Conservation (phyloP, 805 yeast species). For the Zygoascus biomembranicola region DNA sequence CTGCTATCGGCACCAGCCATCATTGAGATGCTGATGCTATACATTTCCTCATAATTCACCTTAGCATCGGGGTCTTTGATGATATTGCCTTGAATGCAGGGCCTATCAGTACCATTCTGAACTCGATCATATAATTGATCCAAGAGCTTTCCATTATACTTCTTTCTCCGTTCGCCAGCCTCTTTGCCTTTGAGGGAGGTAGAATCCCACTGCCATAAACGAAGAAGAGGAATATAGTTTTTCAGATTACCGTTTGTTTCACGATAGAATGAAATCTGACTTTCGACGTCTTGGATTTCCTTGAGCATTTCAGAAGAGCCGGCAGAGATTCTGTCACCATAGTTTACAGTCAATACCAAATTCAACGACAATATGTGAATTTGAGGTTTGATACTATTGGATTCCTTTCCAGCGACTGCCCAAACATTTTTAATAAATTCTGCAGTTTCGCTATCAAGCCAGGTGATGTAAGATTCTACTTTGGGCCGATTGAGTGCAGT, state of each 20-base stretch:
- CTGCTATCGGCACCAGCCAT: conserved; percentile 73
- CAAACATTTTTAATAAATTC: conserved; percentile 20
- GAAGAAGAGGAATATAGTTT: conserved; percentile 30
- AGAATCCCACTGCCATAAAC: conserved; percentile 12
- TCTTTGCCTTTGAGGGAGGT: not conserved
- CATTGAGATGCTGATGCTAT: conserved; percentile 59
- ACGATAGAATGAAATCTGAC: conserved; percentile 24
- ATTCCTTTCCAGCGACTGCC: not conserved
- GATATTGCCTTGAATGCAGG: conserved; percentile 21
- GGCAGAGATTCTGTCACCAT: conserved; percentile 32
- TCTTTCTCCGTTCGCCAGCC: not conserved
- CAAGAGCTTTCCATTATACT: conserved; percentile 1
- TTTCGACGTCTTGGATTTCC: conserved; percentile 27
- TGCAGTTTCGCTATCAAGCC: conserved; percentile 29
- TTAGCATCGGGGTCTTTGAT: conserved; percentile 17
- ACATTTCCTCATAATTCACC: conserved; percentile 32
- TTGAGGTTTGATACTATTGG: not conserved
- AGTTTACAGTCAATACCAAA: conserved; percentile 31
- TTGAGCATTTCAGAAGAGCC: conserved; percentile 21
- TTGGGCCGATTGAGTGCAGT: conserved; percentile 32
- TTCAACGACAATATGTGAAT: conserved; percentile 24
- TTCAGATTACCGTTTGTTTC: conserved; percentile 32
- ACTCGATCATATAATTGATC: not conserved
- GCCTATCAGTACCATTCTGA: conserved; percentile 9
- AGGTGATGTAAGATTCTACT: conserved; percentile 27